Evolutionary conservation across 176 grass and related monocot species (phyloP).

Genomic region (Juncus inflexus): DNA sequence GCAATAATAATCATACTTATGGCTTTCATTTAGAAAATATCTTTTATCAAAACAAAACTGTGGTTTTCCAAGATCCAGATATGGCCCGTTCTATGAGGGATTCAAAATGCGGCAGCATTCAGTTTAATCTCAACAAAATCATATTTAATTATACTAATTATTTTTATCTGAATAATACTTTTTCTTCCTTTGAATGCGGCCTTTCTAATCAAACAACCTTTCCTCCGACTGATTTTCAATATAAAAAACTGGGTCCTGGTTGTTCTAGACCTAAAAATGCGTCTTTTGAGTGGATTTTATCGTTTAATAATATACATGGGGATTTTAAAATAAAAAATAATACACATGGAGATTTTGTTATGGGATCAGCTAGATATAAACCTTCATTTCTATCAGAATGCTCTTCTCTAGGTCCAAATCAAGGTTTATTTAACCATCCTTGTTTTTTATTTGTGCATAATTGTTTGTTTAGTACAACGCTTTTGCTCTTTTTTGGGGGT

Average conservation of each 20-base stretch:
- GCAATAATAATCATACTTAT: neutral
- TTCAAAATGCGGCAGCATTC: too few relatives aligned
- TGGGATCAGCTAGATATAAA: conserved; percentile 13
- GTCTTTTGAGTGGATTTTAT: conserved; percentile 16
- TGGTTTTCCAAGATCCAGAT: too few relatives aligned
- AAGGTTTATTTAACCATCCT: too few relatives aligned
- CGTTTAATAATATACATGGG: neutral
- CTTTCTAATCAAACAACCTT: neutral
- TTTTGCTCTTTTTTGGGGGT: too few relatives aligned
- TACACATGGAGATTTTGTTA: neutral
- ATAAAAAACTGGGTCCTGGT: neutral
- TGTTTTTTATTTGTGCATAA: too few relatives aligned
- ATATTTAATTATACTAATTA: neutral
- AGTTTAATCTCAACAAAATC: neutral
- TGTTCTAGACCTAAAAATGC: neutral
- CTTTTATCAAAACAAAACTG: neutral
- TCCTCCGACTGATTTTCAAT: neutral
- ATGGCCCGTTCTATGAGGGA: too few relatives aligned
- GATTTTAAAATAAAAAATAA: too few relatives aligned
- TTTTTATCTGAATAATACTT: neutral
- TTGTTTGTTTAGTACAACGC: too few relatives aligned
- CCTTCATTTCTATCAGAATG: conserved; percentile 7
- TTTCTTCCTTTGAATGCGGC: neutral
- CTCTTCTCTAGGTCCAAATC: neutral
- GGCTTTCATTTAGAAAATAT: neutral